Conservation (phyloP, 129 eudicot species). For the Artemisia tridentata region DNA sequence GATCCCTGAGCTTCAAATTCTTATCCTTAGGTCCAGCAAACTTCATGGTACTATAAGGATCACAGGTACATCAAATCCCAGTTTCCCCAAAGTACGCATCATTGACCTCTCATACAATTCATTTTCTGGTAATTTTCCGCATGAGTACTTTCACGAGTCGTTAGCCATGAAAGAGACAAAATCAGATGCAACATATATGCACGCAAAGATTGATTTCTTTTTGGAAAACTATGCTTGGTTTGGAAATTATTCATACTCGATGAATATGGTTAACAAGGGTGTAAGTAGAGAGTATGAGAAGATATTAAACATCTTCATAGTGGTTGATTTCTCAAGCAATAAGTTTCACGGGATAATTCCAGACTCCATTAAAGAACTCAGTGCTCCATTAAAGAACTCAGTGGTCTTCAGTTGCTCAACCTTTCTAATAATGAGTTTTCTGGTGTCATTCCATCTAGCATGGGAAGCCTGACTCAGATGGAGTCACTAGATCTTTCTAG, state of each 20-base stretch:
- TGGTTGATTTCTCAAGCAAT: not conserved
- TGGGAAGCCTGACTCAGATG: not conserved
- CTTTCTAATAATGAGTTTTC: not conserved
- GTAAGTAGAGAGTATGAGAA: not conserved
- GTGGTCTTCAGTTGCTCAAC: not conserved
- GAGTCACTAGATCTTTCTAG: not conserved
- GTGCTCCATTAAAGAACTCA: not conserved
- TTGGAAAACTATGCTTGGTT: not conserved
- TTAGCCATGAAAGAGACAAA: conserved; percentile 17
- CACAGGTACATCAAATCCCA: not conserved
- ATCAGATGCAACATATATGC: too few species aligned
- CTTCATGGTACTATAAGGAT: not conserved
- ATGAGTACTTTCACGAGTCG: not conserved
- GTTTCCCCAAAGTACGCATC: conserved; percentile 16
- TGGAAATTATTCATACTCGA: not conserved
- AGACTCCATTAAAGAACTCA: not conserved
- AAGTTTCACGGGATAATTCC: not conserved
- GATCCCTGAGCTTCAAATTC: conserved; percentile 3
- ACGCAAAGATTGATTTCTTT: not conserved
- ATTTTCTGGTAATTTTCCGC: conserved; percentile 18
- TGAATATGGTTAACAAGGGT: not conserved
- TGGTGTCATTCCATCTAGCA: too few species aligned
- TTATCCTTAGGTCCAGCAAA: conserved; percentile 14
- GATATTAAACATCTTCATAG: not conserved
- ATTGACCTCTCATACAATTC: conserved; percentile 23